Evolutionary conservation across 495 filamentous ascomycete genomes (phyloP).

Genomic region (Oleoguttula mirabilis): DNA sequence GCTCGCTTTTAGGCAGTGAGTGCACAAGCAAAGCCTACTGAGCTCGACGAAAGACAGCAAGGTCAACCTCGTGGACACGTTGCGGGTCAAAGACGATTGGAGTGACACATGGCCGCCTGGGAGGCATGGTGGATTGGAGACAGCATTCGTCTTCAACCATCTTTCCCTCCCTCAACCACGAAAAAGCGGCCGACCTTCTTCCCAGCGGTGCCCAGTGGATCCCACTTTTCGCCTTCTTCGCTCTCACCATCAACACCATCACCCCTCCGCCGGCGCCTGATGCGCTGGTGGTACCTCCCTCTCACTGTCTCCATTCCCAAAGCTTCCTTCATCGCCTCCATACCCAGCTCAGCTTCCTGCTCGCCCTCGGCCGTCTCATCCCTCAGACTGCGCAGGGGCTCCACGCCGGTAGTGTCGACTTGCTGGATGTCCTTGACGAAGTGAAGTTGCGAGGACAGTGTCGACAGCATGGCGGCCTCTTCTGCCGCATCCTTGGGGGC

Average conservation of each 20-base stretch:
- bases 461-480: constrained; percentile 53
- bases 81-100: too few species aligned
- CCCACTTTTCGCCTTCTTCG: constrained; percentile 45
- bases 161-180: constrained; percentile 54
- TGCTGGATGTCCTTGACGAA: constrained; percentile 75
- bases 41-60: too few species aligned
- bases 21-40: too few species aligned
- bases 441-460: constrained; percentile 70
- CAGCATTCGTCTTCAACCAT: constrained; percentile 4
- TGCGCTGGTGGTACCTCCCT: constrained; percentile 38
- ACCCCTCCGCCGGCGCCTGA: constrained; percentile 17
- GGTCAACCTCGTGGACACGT: too few species aligned
- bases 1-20: too few species aligned
- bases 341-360: constrained; percentile 41
- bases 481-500: constrained; percentile 47
- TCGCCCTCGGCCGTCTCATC: constrained; percentile 57
- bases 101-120: too few species aligned
- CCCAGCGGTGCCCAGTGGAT: constrained; percentile 53
- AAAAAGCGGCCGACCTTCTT: constrained; percentile 64
- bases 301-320: constrained; percentile 42
- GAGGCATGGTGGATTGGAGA: too few species aligned
- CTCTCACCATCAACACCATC: constrained; percentile 24
- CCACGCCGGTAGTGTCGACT: constrained; percentile 60
- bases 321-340: constrained; percentile 40
- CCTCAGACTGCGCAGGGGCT: constrained; percentile 62